phyloP scores from a whole-genome alignment of 805 yeast species.

The Ogataea degrootiae region DNA sequence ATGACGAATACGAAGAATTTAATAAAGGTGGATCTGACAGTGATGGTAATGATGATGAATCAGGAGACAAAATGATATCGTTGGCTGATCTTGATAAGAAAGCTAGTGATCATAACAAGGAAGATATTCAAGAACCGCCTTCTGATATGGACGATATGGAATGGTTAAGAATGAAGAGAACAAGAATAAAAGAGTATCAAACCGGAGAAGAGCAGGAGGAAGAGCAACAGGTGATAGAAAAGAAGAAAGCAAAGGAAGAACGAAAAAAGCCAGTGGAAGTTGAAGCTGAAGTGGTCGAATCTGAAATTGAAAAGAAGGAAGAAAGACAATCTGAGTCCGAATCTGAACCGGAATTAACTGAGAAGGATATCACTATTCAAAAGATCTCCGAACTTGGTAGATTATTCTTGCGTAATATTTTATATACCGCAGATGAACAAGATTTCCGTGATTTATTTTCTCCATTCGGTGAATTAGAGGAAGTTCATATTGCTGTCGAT shows the following conservation, averaged over 20 bases:
- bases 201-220: conserved; percentile 8
- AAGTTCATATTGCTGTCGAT: conserved; percentile 90
- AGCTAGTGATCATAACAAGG: not conserved
- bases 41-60: conserved; percentile 36
- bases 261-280: conserved; percentile 10
- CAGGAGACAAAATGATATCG: conserved; percentile 46
- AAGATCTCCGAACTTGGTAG: conserved; percentile 70
- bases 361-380: conserved; percentile 43
- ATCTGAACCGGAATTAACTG: conserved; percentile 24
- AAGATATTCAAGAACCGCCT: conserved; percentile 18
- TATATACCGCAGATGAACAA: conserved; percentile 71
- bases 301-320: conserved; percentile 4
- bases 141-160: conserved; percentile 59
- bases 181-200: conserved; percentile 56
- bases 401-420: conserved; percentile 80
- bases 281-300: not conserved
- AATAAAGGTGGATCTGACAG: not conserved
- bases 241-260: conserved; percentile 2
- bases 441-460: conserved; percentile 67
- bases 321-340: conserved; percentile 3
- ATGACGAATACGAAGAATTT: conserved; percentile 50
- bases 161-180: conserved; percentile 77
- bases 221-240: not conserved
- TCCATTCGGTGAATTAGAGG: conserved; percentile 69
- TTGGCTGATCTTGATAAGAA: conserved; percentile 9